Evolutionary conservation across 1,284 basidiomycete species (phyloP).

Genomic region (Sanghuangporus baumii): DNA sequence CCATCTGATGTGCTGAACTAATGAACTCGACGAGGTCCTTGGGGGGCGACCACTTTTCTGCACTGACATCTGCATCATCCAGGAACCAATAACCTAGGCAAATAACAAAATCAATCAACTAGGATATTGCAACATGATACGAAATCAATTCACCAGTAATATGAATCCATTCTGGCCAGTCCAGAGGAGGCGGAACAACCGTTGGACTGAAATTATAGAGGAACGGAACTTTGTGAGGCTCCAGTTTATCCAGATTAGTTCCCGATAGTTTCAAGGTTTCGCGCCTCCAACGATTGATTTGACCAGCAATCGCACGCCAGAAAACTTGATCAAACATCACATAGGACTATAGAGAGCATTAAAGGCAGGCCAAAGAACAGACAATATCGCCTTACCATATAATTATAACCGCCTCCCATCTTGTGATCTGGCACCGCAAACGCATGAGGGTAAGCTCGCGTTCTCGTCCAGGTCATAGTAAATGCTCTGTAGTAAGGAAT

Average conservation of each 20-base stretch:
- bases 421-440: constrained; percentile 91
- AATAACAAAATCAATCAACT: background rate
- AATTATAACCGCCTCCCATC: constrained; percentile 97
- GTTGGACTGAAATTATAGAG: constrained; percentile 94
- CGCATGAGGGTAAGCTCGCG: constrained; percentile 93
- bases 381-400: constrained; percentile 62
- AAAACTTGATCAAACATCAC: constrained; percentile 98
- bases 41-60: constrained; percentile 86
- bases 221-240: constrained; percentile 95
- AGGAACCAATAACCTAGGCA: constrained; percentile 88
- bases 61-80: constrained; percentile 81
- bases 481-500: constrained; percentile 94
- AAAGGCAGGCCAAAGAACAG: background rate
- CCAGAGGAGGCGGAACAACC: constrained; percentile 84
- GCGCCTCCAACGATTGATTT: constrained; percentile 92
- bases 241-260: constrained; percentile 89
- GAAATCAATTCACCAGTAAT: constrained; percentile 62
- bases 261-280: constrained; percentile 70
- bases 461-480: constrained; percentile 82
- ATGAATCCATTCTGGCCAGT: constrained; percentile 99
- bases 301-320: constrained; percentile 90
- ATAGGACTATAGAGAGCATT: constrained; percentile 50
- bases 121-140: constrained; percentile 20
- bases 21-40: constrained; percentile 79
- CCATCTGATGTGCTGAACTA: constrained; percentile 59